phyloP scores from a whole-genome alignment of 1,139 yeast species.

The Pichia terricola region DNA sequence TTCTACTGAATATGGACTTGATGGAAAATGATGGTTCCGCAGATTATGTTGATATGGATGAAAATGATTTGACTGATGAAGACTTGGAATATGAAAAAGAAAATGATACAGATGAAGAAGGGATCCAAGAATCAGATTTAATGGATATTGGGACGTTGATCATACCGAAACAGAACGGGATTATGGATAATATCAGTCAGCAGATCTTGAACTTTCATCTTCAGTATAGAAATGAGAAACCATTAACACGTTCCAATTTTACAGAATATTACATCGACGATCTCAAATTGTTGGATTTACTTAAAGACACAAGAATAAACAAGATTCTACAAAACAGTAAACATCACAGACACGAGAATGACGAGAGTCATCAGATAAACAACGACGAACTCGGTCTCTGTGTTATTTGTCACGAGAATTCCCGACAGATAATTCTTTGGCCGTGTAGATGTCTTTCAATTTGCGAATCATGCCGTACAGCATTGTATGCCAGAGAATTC shows the following conservation, averaged over 20 bases:
- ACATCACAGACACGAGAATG: too few relatives aligned
- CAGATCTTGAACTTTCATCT: too few relatives aligned
- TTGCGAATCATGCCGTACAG: constrained; percentile 73
- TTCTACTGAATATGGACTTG: constrained; percentile 20
- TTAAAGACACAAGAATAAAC: constrained; percentile 15
- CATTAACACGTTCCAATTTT: constrained; percentile 37
- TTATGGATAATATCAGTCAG: too few relatives aligned
- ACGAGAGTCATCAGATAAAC: too few relatives aligned
- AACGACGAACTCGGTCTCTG: constrained; percentile 33
- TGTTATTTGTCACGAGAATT: constrained; percentile 71
- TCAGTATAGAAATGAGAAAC: too few relatives aligned
- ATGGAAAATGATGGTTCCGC: constrained; percentile 37
- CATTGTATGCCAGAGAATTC: constrained; percentile 66
- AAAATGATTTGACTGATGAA: background rate
- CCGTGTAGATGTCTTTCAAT: constrained; percentile 87
- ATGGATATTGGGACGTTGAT: too few relatives aligned
- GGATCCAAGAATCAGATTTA: background rate
- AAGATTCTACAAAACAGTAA: background rate
- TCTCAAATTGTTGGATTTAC: constrained; percentile 23
- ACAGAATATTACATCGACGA: constrained; percentile 17
- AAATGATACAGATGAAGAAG: background rate
- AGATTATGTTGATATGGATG: constrained; percentile 1
- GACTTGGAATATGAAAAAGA: background rate
- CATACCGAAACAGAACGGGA: too few relatives aligned
- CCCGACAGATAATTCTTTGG: constrained; percentile 78